phyloP scores from a whole-genome alignment of 2,329 filamentous ascomycete genomes.

The Massarina eburnea region DNA sequence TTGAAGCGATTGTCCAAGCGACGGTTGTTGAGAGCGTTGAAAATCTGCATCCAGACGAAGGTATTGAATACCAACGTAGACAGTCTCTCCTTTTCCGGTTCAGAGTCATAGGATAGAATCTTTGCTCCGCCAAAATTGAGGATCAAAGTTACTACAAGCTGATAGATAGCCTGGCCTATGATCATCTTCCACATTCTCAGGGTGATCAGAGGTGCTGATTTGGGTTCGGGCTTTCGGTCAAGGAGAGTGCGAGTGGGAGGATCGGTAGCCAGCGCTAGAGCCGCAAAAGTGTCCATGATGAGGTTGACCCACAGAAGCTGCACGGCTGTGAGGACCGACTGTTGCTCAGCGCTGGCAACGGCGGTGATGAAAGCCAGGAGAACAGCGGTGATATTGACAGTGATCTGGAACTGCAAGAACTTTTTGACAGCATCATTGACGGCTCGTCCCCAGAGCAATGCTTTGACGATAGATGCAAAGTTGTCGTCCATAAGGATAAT shows the following conservation, averaged over 20 bases:
- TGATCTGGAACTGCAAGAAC: slow-evolving; percentile 65
- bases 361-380: slow-evolving; percentile 85
- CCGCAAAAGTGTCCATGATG: slow-evolving; percentile 96
- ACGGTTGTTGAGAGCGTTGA: slow-evolving; percentile 97
- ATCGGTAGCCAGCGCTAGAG: slow-evolving; percentile 84
- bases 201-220: slow-evolving; percentile 76
- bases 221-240: slow-evolving; percentile 75
- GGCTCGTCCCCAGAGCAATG: slow-evolving; percentile 70
- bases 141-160: slow-evolving; percentile 76
- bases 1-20: slow-evolving; percentile 94
- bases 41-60: slow-evolving; percentile 99
- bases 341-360: slow-evolving; percentile 68
- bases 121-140: slow-evolving; percentile 73
- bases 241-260: slow-evolving; percentile 82
- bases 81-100: slow-evolving; percentile 53
- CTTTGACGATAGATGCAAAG: slow-evolving; percentile 83
- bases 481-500: slow-evolving; percentile 90
- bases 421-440: slow-evolving; percentile 48
- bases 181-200: slow-evolving; percentile 99
- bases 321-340: slow-evolving; percentile 81
- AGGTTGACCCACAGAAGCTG: slow-evolving; percentile 95
- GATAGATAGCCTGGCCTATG: slow-evolving; percentile 85
- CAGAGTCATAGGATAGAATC: slow-evolving; percentile 61
- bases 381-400: slow-evolving; percentile 91
- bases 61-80: slow-evolving; percentile 93